Percentiles rank a stretch among this genome's conserved stretches.
Conservation (phyloP, 2,329 filamentous ascomycete genomes). For the Alternaria tenuissima region DNA sequence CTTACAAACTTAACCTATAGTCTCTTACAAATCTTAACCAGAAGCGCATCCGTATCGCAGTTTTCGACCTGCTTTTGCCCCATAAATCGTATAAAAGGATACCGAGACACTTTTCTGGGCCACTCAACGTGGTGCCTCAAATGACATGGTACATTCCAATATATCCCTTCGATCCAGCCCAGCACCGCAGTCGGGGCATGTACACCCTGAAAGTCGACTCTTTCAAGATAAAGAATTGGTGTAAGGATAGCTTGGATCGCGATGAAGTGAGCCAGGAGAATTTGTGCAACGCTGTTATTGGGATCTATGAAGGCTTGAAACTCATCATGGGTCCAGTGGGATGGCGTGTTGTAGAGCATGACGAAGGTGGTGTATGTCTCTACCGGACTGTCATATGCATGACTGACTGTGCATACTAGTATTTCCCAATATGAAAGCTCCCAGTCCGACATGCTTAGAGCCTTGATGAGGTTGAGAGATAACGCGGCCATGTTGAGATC, state of each 20-base stretch:
- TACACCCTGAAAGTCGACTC: conserved; percentile 45
- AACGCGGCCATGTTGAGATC: conserved; percentile 43
- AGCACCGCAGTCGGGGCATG: conserved; percentile 43
- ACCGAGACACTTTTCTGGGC: conserved; percentile 41
- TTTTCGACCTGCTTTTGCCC: conserved; percentile 31
- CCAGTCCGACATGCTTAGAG: conserved; percentile 39
- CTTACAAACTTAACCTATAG: not conserved
- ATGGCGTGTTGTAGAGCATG: conserved; percentile 53
- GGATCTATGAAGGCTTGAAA: conserved; percentile 57
- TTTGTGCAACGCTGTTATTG: conserved; percentile 52
- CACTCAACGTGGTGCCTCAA: conserved; percentile 41
- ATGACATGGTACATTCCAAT: conserved; percentile 33
- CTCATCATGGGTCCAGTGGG: conserved; percentile 50
- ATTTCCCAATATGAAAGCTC: conserved; percentile 40
- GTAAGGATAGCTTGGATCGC: conserved; percentile 56
- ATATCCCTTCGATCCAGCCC: conserved; percentile 47
- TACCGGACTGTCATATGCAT: conserved; percentile 42
- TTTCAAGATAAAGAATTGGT: conserved; percentile 49
- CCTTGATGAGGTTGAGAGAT: conserved; percentile 38
- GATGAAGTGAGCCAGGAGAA: conserved; percentile 59
- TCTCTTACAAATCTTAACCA: not conserved
- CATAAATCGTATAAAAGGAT: conserved; percentile 38
- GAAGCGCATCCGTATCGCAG: conserved; percentile 14
- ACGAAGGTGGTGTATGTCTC: conserved; percentile 54
- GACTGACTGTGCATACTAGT: conserved; percentile 35